These are phyloP conservation scores for Phytophthora pistaciae DNA, from an alignment of 352 stramenopile species.

Conservation along the genomic window DNA sequence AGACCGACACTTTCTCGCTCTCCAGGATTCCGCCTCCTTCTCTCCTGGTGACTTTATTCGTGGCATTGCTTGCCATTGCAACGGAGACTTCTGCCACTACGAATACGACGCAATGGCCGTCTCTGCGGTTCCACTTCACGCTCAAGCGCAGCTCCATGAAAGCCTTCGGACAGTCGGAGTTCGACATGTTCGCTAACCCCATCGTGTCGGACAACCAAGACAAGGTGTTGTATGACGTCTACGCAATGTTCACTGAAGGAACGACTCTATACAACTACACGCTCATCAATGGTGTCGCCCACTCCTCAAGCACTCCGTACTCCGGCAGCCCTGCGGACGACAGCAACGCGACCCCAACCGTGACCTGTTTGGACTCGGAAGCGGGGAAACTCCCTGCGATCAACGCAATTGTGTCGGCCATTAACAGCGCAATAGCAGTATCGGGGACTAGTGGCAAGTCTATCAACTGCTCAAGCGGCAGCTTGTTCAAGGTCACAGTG, in stretches of 20 bases:
- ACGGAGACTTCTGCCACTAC: not conserved
- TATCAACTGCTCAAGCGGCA: conserved; percentile 6
- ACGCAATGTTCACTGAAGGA: conserved; percentile 8
- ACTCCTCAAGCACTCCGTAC: not conserved
- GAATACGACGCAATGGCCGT: not conserved
- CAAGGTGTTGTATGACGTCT: conserved; percentile 9
- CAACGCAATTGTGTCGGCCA: conserved; percentile 10
- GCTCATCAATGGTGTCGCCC: not conserved
- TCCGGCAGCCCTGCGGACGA: not conserved
- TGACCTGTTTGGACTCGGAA: conserved; percentile 11
- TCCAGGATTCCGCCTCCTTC: not conserved
- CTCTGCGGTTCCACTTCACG: conserved; percentile 26
- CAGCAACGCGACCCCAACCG: not conserved
- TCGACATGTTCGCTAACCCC: conserved; percentile 44
- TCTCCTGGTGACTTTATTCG: not conserved
- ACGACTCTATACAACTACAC: conserved; percentile 7
- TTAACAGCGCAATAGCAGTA: conserved; percentile 8
- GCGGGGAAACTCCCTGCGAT: conserved; percentile 5
- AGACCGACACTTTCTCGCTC: not conserved
- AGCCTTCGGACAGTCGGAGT: conserved; percentile 40
- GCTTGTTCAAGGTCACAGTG: conserved; percentile 6
- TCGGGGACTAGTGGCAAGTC: not conserved
- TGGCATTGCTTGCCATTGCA: not conserved
- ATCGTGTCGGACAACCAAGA: conserved; percentile 16
- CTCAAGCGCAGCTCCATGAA: conserved; percentile 40